Evolutionary conservation across 352 stramenopile genomes (phyloP), one percentile per base, ranked within the genome.

Genomic region (Globisporangium radiosum): DNA sequence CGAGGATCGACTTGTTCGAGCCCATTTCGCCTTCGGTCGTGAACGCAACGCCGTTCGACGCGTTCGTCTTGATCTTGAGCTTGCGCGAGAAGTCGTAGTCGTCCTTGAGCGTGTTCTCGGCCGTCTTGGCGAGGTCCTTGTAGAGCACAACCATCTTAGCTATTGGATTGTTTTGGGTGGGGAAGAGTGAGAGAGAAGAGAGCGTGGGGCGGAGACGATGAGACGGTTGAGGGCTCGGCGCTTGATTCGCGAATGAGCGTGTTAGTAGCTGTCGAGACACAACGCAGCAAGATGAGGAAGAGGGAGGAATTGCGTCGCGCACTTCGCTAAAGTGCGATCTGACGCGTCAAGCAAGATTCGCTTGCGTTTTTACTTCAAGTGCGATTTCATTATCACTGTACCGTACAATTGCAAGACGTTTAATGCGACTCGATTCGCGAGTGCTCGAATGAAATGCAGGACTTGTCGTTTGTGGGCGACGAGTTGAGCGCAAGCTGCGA

Each of bases 71-170:
- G 78, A 95, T 78, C 76, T 95, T 95, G 62, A 95, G 78, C 86
- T 95, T 95, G 70, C 86, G 86, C 54, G 77, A 90, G 75, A 85
- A 95, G 77, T 95, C 86, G 62, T 95, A 95, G 79, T 95, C 86
- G 54, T 95, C 86, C 52, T 78, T 78, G 47, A 94, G 81, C n/a
- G 86, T 76, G 66, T 88, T 86, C 73, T 92, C 81, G 33, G 81
- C 82, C 54, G 78, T 94, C 73, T 92, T 94, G 70, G 80, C 75
- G 38, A 94, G 76, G 70, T 94, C 85, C 71, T 94, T 94, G 75
- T 85, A 94, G 48, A 91, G 76, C 47, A 83, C 78, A 33, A 90
- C 82, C 80, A 90, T 84, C 17, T 76, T 55, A n/a, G 68, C 15
- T 65, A 52, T 8, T 4, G 56, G 7, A 13, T 44, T 7, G 7